Evolutionary conservation across 2,329 filamentous ascomycete species (phyloP).

Genomic region (Rhynchosporium graminicola): DNA sequence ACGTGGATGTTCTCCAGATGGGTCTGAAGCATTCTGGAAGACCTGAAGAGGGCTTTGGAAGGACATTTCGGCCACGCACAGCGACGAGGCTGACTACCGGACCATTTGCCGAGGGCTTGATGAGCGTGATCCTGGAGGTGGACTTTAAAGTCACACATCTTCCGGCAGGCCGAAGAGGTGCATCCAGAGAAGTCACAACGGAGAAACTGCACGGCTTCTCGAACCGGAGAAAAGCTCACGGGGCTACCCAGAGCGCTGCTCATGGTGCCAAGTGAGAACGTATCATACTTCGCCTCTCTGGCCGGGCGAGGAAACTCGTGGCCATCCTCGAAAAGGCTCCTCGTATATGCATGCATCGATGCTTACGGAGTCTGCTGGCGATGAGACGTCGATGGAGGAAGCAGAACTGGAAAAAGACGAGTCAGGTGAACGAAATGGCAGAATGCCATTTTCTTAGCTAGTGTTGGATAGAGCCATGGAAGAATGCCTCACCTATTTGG

Average conservation of each 20-base stretch:
- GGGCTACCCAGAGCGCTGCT: background rate
- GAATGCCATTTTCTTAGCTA: constrained; percentile 12
- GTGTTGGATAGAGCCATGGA: constrained; percentile 2
- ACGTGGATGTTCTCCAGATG: constrained; percentile 21
- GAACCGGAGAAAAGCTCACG: background rate
- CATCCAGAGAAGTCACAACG: constrained; percentile 12
- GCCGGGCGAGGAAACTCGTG: background rate
- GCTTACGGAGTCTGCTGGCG: background rate
- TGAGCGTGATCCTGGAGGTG: constrained; percentile 11
- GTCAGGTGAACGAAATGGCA: background rate
- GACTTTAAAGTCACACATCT: constrained; percentile 17
- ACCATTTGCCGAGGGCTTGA: constrained; percentile 13
- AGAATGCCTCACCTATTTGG: constrained; percentile 1
- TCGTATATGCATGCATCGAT: constrained; percentile 4
- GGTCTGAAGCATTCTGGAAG: constrained; percentile 5
- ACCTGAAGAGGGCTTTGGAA: constrained; percentile 22
- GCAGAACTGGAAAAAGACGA: background rate
- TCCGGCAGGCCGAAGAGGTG: background rate
- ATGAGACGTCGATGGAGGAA: background rate
- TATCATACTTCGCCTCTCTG: background rate
- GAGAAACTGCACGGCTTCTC: constrained; percentile 4
- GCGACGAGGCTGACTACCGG: constrained; percentile 5
- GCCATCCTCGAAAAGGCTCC: background rate
- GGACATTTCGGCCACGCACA: constrained; percentile 18
- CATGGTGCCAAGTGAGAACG: constrained; percentile 1